Conservation (phyloP, 768 basidiomycete species). For the Mycena crocata region DNA sequence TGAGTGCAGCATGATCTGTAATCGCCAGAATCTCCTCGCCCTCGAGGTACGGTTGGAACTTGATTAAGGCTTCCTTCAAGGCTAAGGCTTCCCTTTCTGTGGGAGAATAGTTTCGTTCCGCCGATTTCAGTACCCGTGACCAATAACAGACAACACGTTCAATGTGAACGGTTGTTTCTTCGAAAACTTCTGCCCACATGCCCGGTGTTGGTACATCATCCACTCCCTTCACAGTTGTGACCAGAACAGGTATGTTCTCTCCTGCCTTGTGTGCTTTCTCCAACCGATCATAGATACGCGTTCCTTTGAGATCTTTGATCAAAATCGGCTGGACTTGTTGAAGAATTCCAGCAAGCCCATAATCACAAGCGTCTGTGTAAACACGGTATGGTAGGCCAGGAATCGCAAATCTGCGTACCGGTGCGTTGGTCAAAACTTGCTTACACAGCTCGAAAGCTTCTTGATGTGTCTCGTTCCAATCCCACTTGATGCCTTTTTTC, state of each 20-base stretch:
- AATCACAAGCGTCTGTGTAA: constrained; percentile 51
- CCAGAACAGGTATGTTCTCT: constrained; percentile 38
- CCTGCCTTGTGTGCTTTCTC: constrained; percentile 32
- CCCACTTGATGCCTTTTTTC: constrained; percentile 40
- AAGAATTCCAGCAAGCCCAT: constrained; percentile 40
- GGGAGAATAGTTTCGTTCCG: constrained; percentile 50
- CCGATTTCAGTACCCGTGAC: constrained; percentile 44
- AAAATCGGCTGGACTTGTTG: constrained; percentile 48
- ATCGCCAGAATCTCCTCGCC: constrained; percentile 45
- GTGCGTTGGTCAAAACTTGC: constrained; percentile 42
- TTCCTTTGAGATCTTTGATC: constrained; percentile 43
- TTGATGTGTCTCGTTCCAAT: constrained; percentile 38
- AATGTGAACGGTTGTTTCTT: constrained; percentile 47
- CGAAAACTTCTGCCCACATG: constrained; percentile 39
- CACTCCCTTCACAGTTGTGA: constrained; percentile 36
- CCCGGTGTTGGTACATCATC: constrained; percentile 30
- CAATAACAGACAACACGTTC: constrained; percentile 46
- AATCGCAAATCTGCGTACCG: constrained; percentile 45
- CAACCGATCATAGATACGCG: constrained; percentile 39
- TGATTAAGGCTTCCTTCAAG: constrained; percentile 50
- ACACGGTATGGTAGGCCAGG: constrained; percentile 46
- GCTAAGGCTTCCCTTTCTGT: constrained; percentile 55
- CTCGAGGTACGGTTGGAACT: constrained; percentile 51
- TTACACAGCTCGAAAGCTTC: constrained; percentile 45
- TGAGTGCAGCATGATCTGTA: constrained; percentile 48